Percentiles rank a stretch among this genome's conserved stretches.
These are phyloP conservation scores for Kuraishia molischiana DNA, from an alignment of 805 yeast genomes.

Conservation along the genomic window DNA sequence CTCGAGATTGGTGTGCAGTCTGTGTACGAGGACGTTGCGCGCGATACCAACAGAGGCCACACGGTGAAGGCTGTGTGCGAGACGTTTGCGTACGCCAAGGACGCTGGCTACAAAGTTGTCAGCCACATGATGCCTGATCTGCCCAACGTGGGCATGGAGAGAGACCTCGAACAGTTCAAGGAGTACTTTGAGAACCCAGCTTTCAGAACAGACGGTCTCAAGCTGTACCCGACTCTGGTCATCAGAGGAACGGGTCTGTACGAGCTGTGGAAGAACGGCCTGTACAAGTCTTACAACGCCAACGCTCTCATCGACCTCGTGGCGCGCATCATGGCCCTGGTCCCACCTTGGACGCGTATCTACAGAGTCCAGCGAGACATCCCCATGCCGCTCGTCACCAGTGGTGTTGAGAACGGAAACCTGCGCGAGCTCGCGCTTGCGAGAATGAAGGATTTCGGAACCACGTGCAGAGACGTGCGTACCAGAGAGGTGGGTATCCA, in stretches of 20 bases:
- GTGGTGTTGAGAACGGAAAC: conserved; percentile 97
- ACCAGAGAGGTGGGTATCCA: conserved; percentile 98
- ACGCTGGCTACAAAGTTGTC: conserved; percentile 96
- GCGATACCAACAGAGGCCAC: conserved; percentile 97
- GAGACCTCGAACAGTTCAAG: conserved; percentile 90
- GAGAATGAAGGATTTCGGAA: conserved; percentile 97
- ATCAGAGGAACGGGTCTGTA: conserved; percentile 96
- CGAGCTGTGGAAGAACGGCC: conserved; percentile 95
- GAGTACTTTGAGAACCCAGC: conserved; percentile 97
- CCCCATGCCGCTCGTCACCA: conserved; percentile 96
- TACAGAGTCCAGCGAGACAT: conserved; percentile 98
- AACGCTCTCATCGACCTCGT: conserved; percentile 90
- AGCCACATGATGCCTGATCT: conserved; percentile 99
- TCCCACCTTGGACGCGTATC: conserved; percentile 99
- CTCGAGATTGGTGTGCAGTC: conserved; percentile 96
- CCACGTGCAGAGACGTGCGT: conserved; percentile 90
- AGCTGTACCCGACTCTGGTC: conserved; percentile 91
- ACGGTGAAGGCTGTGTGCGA: conserved; percentile 95
- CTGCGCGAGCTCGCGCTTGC: conserved; percentile 91
- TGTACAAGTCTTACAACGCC: conserved; percentile 90
- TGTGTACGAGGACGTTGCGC: conserved; percentile 94
- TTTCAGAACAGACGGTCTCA: conserved; percentile 93
- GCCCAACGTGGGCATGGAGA: conserved; percentile 97
- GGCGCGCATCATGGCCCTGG: conserved; percentile 90
- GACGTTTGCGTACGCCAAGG: conserved; percentile 93